A percentile compares a stretch with the other conserved stretches of the same genome.
Conservation (phyloP, 352 stramenopile genomes). For the Globisporangium echinulatum region DNA sequence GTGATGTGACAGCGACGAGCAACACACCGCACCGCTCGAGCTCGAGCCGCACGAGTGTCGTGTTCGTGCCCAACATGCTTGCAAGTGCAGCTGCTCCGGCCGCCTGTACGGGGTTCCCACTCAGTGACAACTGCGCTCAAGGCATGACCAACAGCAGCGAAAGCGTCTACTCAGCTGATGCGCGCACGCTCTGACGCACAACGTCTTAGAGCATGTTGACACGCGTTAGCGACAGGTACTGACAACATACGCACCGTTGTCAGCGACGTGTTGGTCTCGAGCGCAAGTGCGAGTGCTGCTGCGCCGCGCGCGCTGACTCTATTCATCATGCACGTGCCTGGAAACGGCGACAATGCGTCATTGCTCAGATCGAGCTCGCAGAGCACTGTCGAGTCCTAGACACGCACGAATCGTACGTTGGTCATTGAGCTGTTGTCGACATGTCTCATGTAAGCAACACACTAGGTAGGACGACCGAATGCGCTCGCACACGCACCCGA, state of each 20-base stretch:
- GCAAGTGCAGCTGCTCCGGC: constrained; percentile 19
- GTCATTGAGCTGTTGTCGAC: not conserved
- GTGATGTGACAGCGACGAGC: not conserved
- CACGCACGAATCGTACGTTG: not conserved
- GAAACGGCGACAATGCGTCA: constrained; percentile 14
- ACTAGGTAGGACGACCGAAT: not conserved
- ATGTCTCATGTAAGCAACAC: not conserved
- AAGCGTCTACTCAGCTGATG: not conserved
- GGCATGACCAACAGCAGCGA: not conserved
- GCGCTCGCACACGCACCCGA: constrained; percentile 13
- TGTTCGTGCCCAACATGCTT: constrained; percentile 27
- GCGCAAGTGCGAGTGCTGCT: constrained; percentile 21
- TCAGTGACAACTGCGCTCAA: constrained; percentile 13
- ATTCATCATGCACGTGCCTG: constrained; percentile 24
- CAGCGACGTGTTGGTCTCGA: constrained; percentile 28
- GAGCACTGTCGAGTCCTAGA: constrained; percentile 11
- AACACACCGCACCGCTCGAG: constrained; percentile 20
- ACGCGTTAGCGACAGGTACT: not conserved
- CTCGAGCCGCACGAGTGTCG: constrained; percentile 17
- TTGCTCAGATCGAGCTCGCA: constrained; percentile 36
- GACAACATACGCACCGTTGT: not conserved
- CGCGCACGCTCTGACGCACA: not conserved
- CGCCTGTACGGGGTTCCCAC: constrained; percentile 23
- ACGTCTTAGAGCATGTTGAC: constrained; percentile 9
- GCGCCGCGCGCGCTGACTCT: constrained; percentile 19